Evolutionary conservation across 164 flowering plant genomes (phyloP).

Genomic region (Vitis amurensis): DNA sequence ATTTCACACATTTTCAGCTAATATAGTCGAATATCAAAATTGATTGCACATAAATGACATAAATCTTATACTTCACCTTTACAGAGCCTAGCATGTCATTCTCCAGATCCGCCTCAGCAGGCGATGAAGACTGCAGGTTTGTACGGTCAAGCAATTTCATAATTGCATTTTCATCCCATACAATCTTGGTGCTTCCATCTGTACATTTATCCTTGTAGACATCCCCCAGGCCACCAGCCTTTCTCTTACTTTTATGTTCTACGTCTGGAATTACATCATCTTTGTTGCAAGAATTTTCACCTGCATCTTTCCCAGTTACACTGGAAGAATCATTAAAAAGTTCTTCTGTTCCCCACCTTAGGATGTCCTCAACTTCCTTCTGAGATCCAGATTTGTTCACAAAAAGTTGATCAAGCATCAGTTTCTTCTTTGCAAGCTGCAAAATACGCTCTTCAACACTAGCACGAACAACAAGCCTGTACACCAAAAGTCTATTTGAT

Average conservation of each 20-base stretch:
- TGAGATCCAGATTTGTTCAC: constrained; percentile 95
- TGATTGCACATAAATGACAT: neutral
- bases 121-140: constrained; percentile 54
- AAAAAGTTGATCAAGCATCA: constrained; percentile 99
- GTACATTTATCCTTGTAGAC: constrained; percentile 91
- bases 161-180: constrained; percentile 97
- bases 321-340: constrained; percentile 70
- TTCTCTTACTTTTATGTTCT: constrained; percentile 66
- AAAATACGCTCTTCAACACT: constrained; percentile 99
- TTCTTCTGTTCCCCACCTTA: constrained; percentile 99
- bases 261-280: constrained; percentile 50
- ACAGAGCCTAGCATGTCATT: constrained; percentile 98
- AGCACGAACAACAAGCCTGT: constrained; percentile 97
- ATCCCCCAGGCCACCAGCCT: constrained; percentile 87
- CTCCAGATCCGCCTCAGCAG: constrained; percentile 74
- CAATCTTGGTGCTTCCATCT: constrained; percentile 64
- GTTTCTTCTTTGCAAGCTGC: constrained; percentile 96
- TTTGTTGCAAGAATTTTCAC: constrained; percentile 44
- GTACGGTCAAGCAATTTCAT: constrained; percentile 87
- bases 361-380: constrained; percentile 94
- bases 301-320: constrained; percentile 43
- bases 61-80: constrained; percentile 48
- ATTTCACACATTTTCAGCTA: neutral
- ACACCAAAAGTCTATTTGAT: constrained; percentile 89
- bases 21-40: neutral